These are phyloP conservation scores for Leccinum pallidistipes DNA, from an alignment of 1,284 basidiomycete species.

Conservation along the genomic window DNA sequence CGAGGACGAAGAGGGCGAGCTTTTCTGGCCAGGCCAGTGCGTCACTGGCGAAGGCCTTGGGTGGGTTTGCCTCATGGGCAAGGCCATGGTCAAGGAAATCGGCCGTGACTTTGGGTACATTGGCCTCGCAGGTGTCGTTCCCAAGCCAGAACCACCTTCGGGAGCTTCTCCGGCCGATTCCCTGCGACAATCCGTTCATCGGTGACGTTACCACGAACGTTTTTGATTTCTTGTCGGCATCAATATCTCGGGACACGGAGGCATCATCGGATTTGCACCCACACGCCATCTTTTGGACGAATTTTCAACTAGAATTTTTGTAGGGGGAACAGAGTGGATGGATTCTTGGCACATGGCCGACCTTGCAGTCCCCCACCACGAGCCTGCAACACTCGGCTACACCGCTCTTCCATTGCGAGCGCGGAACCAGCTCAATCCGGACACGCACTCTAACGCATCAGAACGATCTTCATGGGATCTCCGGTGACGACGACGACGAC, in stretches of 20 bases:
- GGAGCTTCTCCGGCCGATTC: conserved; percentile 33
- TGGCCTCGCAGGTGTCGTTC: conserved; percentile 65
- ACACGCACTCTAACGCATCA: conserved; percentile 16
- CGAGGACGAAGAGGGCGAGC: conserved; percentile 77
- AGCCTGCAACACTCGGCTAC: conserved; percentile 11
- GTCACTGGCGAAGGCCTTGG: conserved; percentile 71
- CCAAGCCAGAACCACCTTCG: conserved; percentile 48
- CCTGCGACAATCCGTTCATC: conserved; percentile 34
- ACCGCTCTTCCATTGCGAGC: conserved; percentile 22
- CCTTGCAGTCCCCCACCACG: conserved; percentile 10
- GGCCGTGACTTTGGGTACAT: conserved; percentile 70
- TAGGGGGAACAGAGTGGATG: conserved; percentile 10
- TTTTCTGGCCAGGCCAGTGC: conserved; percentile 74
- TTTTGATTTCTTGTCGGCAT: conserved; percentile 36
- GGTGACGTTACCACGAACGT: conserved; percentile 20
- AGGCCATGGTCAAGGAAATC: conserved; percentile 78
- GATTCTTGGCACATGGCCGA: conserved; percentile 22
- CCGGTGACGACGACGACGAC: conserved; percentile 14
- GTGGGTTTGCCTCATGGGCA: conserved; percentile 78
- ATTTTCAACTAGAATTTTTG: conserved; percentile 29
- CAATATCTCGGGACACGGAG: conserved; percentile 27
- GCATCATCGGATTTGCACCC: conserved; percentile 32
- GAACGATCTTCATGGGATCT: conserved; percentile 29
- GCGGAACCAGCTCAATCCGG: conserved; percentile 26
- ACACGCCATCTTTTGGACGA: conserved; percentile 28